Evolutionary conservation across 2,329 filamentous ascomycete genomes (phyloP), one percentile per base, ranked within the genome.

Genomic region (Neocatenulostroma microsporum): DNA sequence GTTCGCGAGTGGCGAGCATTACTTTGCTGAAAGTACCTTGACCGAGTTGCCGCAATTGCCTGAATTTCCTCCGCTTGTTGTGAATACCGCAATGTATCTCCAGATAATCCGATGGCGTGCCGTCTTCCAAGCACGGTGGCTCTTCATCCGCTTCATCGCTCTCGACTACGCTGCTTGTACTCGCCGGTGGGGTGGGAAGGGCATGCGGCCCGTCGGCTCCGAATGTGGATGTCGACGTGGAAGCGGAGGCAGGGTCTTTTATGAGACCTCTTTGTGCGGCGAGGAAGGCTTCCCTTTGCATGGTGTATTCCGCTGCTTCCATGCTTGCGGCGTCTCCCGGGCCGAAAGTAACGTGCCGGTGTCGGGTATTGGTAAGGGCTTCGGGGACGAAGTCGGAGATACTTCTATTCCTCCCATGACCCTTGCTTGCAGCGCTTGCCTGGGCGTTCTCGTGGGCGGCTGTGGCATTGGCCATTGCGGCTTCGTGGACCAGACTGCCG

Each of bases 21-120:
- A 98, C 91, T 54, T 84, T 84, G 58, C 88, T 95, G 60, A 98
- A 98, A 0, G 91, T 95, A 24, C 91, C 91, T 52, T 94, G 85
- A 4, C 91, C 91, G 5, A 98, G 73, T 46, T 80, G 68, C 40
- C 84, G 81, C 25, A 98, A 64, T 10, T 82, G 82, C 47, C 84
- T 76, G 78, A 91, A 98, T 39, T 82, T 77, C 14, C 77, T 70
- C 57, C 88, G 87, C 47, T 19, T 84, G 54, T 87, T 91, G 44
- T 78, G 78, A 48, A 87, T 56, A 31, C 65, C 64, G 30, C 63
- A 63, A 30, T 68, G 64, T 36, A 67, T 64, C 20, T 62, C 62
- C n/a, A 69, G 57, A 49, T 64, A 67, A 31, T 66, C 56, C 21
- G 49, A 44, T 14, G 41, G 42, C 3, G 58, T 56, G 21, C 62